Evolutionary conservation across 225 moss, liverwort and hornwort genomes (phyloP), one percentile per base, ranked within the genome.

Genomic region (Anthoceros angustus): DNA sequence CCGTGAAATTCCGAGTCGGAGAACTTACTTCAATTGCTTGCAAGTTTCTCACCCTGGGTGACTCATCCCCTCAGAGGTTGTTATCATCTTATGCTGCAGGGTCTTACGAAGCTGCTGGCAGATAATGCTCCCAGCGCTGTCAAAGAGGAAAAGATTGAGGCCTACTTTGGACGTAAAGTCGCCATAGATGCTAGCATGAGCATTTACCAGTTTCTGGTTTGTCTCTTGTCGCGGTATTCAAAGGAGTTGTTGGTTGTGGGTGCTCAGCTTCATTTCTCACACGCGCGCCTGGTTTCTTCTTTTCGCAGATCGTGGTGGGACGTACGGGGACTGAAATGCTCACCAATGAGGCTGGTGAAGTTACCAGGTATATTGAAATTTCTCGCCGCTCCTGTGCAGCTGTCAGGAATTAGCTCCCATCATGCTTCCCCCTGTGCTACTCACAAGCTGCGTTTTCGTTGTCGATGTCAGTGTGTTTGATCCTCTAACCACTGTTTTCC

Each of bases 121-220:
- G 95, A 95, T 79, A 88, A 95, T 77, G 85, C 91, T 69, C 95
- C 95, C 2, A 67, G 60, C 10, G 70, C 78, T 5, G 86, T 95
- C 88, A 95, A 82, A 50, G 95, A 91, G 74, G 77, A 80, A 24
- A 91, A 88, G 70, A 88, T 95, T 26, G 95, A 95, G 68, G 79
- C 85, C 39, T 95, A 91, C 55, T 95, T 95, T 24, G 95, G 95
- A 25, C 86, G 95, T 63, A 88, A 83, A 79, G 87, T 95, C 71
- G 95, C 95, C 7, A 95, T 95, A 49, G 95, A 95, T 76, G 95
- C 95, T 64, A 95, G 95, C 70, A 95, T 95, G 95, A 91, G 91
- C 73, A 95, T 95, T 41, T 95, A 95, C 73, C 91, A 91, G 75
- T 95, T 95, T 77, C 76, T 90, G 82, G 91, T 91, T 61, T 61